phyloP scores from a whole-genome alignment of 371 early-diverging fungal genomes.

The Cokeromyces recurvatus region DNA sequence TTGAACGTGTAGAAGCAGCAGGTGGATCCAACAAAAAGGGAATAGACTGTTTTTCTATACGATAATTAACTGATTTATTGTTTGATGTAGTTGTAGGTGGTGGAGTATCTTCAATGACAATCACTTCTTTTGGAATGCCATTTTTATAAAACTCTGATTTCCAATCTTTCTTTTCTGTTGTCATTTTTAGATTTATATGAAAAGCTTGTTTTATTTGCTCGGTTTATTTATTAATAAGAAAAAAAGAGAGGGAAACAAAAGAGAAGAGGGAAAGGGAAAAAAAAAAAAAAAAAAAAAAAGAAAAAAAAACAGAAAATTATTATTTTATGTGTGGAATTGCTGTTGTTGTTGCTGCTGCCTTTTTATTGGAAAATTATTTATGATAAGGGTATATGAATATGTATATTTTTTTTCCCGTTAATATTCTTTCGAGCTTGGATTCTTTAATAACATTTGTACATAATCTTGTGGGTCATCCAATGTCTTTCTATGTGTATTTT shows the following conservation, averaged over 20 bases:
- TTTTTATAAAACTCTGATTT: constrained; percentile 51
- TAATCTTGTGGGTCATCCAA: no score
- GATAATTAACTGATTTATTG: constrained; percentile 5
- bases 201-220: neutral
- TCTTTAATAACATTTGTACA: no score
- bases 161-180: constrained; percentile 44
- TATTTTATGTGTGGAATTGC: no score
- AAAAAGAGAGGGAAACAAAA: neutral
- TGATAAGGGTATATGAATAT: no score
- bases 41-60: constrained; percentile 2
- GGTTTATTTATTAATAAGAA: neutral
- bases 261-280: neutral
- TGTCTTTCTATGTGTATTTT: no score
- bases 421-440: no score
- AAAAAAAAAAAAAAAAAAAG: no score
- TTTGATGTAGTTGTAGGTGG: constrained; percentile 24
- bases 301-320: no score
- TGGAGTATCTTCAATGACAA: constrained; percentile 57
- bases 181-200: no score
- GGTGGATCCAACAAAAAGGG: constrained; percentile 19
- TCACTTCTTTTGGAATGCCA: constrained; percentile 53
- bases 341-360: no score
- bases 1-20: constrained; percentile 28
- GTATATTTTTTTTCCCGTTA: no score
- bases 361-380: no score